phyloP scores from a whole-genome alignment of 106 monocot genomes.

The Agapanthus africanus region DNA sequence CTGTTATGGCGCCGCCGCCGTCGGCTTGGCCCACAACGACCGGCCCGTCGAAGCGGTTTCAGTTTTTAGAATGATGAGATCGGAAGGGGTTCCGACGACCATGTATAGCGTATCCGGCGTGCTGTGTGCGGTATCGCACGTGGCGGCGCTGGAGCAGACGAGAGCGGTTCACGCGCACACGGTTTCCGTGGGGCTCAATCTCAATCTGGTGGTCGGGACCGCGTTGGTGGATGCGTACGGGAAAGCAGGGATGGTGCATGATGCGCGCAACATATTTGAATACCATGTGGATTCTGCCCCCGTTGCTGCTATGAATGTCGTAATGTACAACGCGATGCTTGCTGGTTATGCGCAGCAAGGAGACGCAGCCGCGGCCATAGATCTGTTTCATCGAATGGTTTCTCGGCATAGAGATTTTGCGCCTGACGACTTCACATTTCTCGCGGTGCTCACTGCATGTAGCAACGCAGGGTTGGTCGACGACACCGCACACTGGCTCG shows the following conservation, averaged over 20 bases:
- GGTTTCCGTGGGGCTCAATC: conserved; percentile 25
- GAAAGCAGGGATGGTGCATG: conserved; percentile 28
- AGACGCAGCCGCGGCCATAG: conserved; percentile 1
- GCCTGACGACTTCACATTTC: conserved; percentile 35
- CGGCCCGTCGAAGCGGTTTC: conserved; percentile 17
- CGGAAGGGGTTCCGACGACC: conserved; percentile 21
- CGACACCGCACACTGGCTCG: conserved; percentile 31
- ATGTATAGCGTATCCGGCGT: conserved; percentile 43
- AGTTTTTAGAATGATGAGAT: conserved; percentile 29
- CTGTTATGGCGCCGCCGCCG: conserved; percentile 41
- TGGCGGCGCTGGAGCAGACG: conserved; percentile 46
- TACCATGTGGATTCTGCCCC: neutral
- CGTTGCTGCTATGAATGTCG: conserved; percentile 14
- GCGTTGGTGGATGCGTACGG: conserved; percentile 44
- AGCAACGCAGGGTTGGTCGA: conserved; percentile 40
- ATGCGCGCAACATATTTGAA: conserved; percentile 28
- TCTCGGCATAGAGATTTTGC: neutral
- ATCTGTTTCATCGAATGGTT: conserved; percentile 37
- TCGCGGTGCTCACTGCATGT: conserved; percentile 39
- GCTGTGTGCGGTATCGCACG: conserved; percentile 30
- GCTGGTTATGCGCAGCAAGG: conserved; percentile 55
- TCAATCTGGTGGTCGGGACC: conserved; percentile 28
- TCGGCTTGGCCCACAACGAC: conserved; percentile 44
- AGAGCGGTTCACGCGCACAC: conserved; percentile 43
- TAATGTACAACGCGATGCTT: conserved; percentile 41